Percentiles rank a stretch among this genome's conserved stretches.
Conservation (phyloP, 495 filamentous ascomycete genomes). For the Hamigera avellanea region DNA sequence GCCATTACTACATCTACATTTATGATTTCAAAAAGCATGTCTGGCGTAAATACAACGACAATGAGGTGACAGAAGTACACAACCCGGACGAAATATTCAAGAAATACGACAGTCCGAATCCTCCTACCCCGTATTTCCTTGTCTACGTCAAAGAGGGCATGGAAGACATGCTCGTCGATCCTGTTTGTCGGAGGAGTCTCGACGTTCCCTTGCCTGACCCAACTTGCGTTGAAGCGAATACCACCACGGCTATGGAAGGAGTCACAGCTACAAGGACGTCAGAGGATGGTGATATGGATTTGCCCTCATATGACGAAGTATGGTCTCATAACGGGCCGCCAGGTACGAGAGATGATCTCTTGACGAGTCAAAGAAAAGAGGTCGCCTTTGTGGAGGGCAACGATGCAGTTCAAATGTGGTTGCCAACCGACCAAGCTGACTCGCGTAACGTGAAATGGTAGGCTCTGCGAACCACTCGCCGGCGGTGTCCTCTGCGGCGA, state of each 20-base stretch:
- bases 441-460: slow-evolving; percentile 17
- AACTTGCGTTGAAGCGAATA: not conserved
- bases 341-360: slow-evolving; percentile 20
- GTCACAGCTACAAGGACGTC: slow-evolving; percentile 5
- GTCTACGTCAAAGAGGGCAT: slow-evolving; percentile 64
- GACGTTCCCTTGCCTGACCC: slow-evolving; percentile 3
- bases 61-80: slow-evolving; percentile 57
- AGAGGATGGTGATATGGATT: slow-evolving; percentile 19
- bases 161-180: slow-evolving; percentile 50
- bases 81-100: slow-evolving; percentile 54
- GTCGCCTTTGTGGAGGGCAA: slow-evolving; percentile 1
- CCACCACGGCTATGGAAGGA: slow-evolving; percentile 10
- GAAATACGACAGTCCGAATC: slow-evolving; percentile 44
- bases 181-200: slow-evolving; percentile 38
- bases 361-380: slow-evolving; percentile 1
- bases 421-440: slow-evolving; percentile 11
- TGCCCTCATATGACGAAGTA: slow-evolving; percentile 20
- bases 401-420: slow-evolving; percentile 5
- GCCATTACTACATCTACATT: slow-evolving; percentile 97
- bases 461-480: slow-evolving; percentile 9
- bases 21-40: slow-evolving; percentile 68
- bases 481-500: slow-evolving; percentile 4
- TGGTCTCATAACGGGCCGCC: slow-evolving; percentile 8
- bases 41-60: slow-evolving; percentile 95
- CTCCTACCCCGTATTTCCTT: slow-evolving; percentile 75